Percentiles rank a stretch among this genome's conserved stretches.
phyloP scores from a whole-genome alignment of 139 green algal species.

The Spirogloea muscicola region DNA sequence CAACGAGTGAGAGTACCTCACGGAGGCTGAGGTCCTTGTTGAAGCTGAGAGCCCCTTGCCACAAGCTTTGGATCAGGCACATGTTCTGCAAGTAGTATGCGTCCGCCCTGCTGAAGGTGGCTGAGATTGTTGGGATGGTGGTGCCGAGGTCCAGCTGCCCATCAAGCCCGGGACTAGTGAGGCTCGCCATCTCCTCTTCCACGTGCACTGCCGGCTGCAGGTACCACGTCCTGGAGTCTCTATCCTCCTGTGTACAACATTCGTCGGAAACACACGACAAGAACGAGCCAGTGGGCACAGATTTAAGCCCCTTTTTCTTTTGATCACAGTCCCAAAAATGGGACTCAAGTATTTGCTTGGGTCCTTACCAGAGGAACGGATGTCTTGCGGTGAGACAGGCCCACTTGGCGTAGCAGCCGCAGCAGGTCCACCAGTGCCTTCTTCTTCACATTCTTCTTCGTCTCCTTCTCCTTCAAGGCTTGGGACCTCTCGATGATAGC shows the following conservation, averaged over 20 bases:
- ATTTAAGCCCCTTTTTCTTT: too few relatives aligned
- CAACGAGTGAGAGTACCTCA: too few relatives aligned
- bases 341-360: too few relatives aligned
- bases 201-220: background rate
- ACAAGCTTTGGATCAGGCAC: conserved; percentile 77
- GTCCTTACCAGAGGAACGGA: conserved; percentile 1
- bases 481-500: background rate
- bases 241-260: too few relatives aligned
- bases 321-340: too few relatives aligned
- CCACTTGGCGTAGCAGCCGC: conserved; percentile 60
- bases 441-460: conserved; percentile 76
- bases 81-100: conserved; percentile 78
- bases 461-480: conserved; percentile 44
- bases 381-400: conserved; percentile 57
- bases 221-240: too few relatives aligned
- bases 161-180: background rate
- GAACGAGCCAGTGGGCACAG: too few relatives aligned
- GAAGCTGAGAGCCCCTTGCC: conserved; percentile 38
- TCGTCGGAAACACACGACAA: too few relatives aligned
- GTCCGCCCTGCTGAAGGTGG: conserved; percentile 62
- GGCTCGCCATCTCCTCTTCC: background rate
- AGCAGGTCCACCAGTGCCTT: conserved; percentile 84
- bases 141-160: background rate
- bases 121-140: too few relatives aligned
- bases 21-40: conserved; percentile 66